Evolutionary conservation across 495 filamentous ascomycete species (phyloP), one percentile per base, ranked within the genome.

Genomic region (Lichina pygmaea): DNA sequence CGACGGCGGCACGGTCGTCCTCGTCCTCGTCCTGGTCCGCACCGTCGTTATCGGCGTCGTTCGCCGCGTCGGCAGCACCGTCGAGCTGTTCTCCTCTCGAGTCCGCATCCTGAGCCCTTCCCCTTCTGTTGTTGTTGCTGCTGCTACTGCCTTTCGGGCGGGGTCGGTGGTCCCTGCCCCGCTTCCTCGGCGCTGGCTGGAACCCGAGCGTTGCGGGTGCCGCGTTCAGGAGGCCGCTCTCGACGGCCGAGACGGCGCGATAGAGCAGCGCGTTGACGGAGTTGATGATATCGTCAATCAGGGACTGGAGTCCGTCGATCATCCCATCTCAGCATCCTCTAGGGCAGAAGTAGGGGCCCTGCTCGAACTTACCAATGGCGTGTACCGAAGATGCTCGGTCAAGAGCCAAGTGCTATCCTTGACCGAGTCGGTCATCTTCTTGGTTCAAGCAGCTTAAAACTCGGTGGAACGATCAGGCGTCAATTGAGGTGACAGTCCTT

Each of bases 211-310:
- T 60, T 15, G 72, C 61, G 0, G 86, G 81, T 0, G 77, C 68
- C 7, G 77, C 74, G 41, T 66, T 65, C 36, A 84, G 62, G 16
- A 95, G 71, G 7, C 79, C 81, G 44, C 68, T 66, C 58, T 97
- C 89, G 49, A 94, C 68, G 49, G 73, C 76, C 49, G 79, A 77
- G 50, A 93, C 74, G 45, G 82, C 82, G 53, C 73, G 73, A 59
- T 86, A 86, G 53, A 83, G 74, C 53, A 94, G 65, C 46, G 80
- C 78, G 64, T 95, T 95, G 53, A 93, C 73, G 48, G 76, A 75
- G 65, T 97, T 94, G 62, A 95, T 93, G 49, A 97, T 81, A 56
- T 95, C 89, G 67, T 97, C 89, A 56, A 97, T 76, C 17, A 97
- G 71, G 49, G 78, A 78, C 86, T 93, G n/a, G n/a, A n/a, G n/a